Conservation (phyloP, 371 early-diverging fungal genomes). For the Actinomortierella wolfii region DNA sequence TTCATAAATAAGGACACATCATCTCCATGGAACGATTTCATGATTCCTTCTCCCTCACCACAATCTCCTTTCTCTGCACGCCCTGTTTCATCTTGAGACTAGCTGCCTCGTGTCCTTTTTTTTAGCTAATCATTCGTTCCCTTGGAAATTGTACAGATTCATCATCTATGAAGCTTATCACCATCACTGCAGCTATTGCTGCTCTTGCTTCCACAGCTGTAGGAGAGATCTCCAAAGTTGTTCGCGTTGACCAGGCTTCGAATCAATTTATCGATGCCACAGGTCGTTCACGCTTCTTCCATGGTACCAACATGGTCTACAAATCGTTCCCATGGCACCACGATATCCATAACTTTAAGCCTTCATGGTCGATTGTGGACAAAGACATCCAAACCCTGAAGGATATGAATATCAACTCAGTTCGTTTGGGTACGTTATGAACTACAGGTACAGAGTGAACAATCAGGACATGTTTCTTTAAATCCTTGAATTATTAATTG, state of each 20-base stretch:
- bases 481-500: neutral
- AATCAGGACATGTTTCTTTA: too few relatives aligned
- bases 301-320: slow-evolving; percentile 52
- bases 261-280: slow-evolving; percentile 45
- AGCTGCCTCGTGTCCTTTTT: too few relatives aligned
- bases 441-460: too few relatives aligned
- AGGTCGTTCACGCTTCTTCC: slow-evolving; percentile 50
- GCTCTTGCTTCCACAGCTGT: slow-evolving; percentile 11
- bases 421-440: slow-evolving; percentile 46
- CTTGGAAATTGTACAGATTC: too few relatives aligned
- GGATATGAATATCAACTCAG: slow-evolving; percentile 51
- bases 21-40: too few relatives aligned
- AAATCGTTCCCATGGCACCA: slow-evolving; percentile 51
- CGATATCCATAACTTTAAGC: slow-evolving; percentile 34
- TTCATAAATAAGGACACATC: too few relatives aligned
- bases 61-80: too few relatives aligned
- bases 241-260: slow-evolving; percentile 38
- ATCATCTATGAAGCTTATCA: slow-evolving; percentile 21
- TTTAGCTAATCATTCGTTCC: too few relatives aligned
- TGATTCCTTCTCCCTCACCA: too few relatives aligned
- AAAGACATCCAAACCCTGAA: slow-evolving; percentile 53
- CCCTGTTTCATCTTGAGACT: too few relatives aligned
- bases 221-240: slow-evolving; percentile 46
- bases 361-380: slow-evolving; percentile 53
- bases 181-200: slow-evolving; percentile 18